phyloP scores from a whole-genome alignment of 306 rosid species.

The Rubus parviflorus region DNA sequence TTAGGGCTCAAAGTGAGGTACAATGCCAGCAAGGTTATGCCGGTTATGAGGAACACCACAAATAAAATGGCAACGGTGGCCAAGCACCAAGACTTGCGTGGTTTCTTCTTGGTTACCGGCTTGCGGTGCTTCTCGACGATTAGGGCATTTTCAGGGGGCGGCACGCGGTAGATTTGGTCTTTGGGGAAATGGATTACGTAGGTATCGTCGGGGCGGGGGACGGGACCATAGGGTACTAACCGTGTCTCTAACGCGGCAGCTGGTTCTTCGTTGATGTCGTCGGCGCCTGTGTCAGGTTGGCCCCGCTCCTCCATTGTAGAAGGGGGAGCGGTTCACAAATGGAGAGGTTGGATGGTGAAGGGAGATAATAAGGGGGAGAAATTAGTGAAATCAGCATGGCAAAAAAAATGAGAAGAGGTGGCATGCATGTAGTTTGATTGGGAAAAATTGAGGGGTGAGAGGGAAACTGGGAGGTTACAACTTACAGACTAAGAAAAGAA shows the following conservation, averaged over 20 bases:
- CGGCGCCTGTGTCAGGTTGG: neutral
- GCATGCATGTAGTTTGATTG: constrained; percentile 19
- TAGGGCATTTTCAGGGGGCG: constrained; percentile 54
- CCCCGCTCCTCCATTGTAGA: constrained; percentile 51
- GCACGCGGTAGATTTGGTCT: constrained; percentile 61
- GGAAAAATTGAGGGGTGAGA: constrained; percentile 16
- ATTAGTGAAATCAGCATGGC: constrained; percentile 32
- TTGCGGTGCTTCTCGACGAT: constrained; percentile 35
- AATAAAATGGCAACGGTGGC: neutral
- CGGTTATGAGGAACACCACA: constrained; percentile 18
- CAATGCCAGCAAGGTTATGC: constrained; percentile 14
- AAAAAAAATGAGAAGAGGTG: constrained; percentile 19
- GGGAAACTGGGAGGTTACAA: constrained; percentile 24
- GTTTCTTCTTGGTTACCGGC: neutral
- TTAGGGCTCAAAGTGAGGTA: constrained; percentile 32
- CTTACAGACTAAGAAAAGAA: constrained; percentile 20
- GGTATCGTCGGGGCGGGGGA: constrained; percentile 14
- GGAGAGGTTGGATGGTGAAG: constrained; percentile 9
- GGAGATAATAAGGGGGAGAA: constrained; percentile 6
- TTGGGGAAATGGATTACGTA: constrained; percentile 68
- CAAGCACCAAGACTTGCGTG: neutral
- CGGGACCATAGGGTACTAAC: neutral
- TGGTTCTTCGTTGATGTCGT: neutral
- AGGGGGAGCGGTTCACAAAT: constrained; percentile 27
- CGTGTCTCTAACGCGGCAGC: constrained; percentile 7